Conservation (phyloP, 306 rosid species). For the Casuarina equisetifolia region DNA sequence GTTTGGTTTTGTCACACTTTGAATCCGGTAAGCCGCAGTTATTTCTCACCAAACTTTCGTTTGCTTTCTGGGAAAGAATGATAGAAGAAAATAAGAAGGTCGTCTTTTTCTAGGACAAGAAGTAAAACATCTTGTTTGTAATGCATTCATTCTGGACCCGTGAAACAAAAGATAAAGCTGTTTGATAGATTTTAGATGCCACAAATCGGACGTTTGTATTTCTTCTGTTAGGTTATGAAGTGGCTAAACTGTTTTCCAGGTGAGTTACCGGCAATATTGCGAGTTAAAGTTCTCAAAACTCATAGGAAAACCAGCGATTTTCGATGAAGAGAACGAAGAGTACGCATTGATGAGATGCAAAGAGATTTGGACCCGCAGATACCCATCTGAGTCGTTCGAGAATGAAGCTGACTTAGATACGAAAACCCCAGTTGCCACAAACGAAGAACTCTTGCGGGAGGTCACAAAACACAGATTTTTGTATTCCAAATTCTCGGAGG, state of each 20-base stretch:
- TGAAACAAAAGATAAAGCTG: neutral
- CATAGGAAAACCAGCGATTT: conserved; percentile 64
- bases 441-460: conserved; percentile 44
- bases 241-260: conserved; percentile 31
- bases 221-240: neutral
- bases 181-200: neutral
- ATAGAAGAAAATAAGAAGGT: neutral
- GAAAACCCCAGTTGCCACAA: conserved; percentile 10
- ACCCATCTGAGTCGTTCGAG: conserved; percentile 74
- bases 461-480: conserved; percentile 49
- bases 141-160: neutral
- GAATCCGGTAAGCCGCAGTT: conserved; percentile 44
- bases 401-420: conserved; percentile 51
- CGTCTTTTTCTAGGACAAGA: neutral
- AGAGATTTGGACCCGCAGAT: conserved; percentile 59
- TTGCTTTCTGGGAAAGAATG: conserved; percentile 16
- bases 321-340: conserved; percentile 84
- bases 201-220: neutral
- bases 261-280: conserved; percentile 64
- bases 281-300: conserved; percentile 60
- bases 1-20: conserved; percentile 93
- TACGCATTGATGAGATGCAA: conserved; percentile 70
- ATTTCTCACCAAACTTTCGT: neutral
- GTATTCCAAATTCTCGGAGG: conserved; percentile 51
- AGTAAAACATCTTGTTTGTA: neutral